A percentile compares a stretch with the other conserved stretches of the same genome.
Evolutionary conservation across 371 early-diverging fungal species (phyloP).

Genomic region (Syncephalis fuscata): DNA sequence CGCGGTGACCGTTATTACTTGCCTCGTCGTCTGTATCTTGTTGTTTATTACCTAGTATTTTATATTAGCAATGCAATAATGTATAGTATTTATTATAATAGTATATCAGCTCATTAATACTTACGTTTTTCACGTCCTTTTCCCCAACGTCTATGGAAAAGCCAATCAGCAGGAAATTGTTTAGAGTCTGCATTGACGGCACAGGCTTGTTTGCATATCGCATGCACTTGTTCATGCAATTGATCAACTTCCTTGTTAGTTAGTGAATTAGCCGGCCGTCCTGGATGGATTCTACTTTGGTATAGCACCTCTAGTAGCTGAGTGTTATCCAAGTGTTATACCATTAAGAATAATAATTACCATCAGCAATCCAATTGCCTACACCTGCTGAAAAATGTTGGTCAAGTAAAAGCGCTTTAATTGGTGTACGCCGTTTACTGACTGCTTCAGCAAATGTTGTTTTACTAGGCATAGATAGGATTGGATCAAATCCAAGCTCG

Average conservation of each 20-base stretch:
- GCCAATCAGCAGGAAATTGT: slow-evolving; percentile 35
- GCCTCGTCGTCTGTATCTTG: no score
- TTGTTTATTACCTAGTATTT: no score
- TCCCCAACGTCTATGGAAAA: slow-evolving; percentile 41
- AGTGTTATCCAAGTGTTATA: neutral
- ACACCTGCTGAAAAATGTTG: slow-evolving; percentile 43
- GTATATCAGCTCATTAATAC: no score
- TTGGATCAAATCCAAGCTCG: slow-evolving; percentile 40
- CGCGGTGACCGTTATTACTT: no score
- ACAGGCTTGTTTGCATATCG: slow-evolving; percentile 25
- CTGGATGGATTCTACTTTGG: slow-evolving; percentile 39
- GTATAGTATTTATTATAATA: no score
- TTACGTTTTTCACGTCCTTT: slow-evolving; percentile 23
- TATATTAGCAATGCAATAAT: no score
- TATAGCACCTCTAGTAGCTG: slow-evolving; percentile 22
- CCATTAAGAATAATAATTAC: slow-evolving; percentile 3
- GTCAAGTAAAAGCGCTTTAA: slow-evolving; percentile 38
- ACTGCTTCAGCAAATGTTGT: slow-evolving; percentile 16
- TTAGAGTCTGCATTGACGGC: slow-evolving; percentile 33
- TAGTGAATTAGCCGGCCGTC: slow-evolving; percentile 24
- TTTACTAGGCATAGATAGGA: slow-evolving; percentile 20
- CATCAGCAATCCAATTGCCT: slow-evolving; percentile 56
- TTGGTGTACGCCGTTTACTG: slow-evolving; percentile 17
- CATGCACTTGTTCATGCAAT: slow-evolving; percentile 18
- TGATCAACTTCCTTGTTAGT: slow-evolving; percentile 16